Evolutionary conservation across 2,329 filamentous ascomycete genomes (phyloP), one percentile per base, ranked within the genome.

Genomic region (Aspergillus unguis): DNA sequence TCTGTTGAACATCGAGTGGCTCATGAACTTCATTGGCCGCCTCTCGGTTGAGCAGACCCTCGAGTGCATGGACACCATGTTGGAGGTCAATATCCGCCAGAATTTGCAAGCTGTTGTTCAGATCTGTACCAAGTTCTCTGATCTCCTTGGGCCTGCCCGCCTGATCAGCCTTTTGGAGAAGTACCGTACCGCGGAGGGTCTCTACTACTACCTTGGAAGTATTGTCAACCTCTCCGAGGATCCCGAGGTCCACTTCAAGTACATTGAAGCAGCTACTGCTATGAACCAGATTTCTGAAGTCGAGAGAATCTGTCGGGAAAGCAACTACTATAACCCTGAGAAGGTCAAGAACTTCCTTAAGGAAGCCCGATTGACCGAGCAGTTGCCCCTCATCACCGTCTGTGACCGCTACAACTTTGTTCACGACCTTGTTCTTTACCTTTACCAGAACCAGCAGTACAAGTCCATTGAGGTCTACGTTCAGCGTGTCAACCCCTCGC

Each of bases 331-430:
- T 75, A 92, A 96, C 71, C 82, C 91, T 0, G 91, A 96, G 74
- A 95, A 96, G 80, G 90, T 96, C 53, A 96, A 96, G 81, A 99
- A 99, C 78, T 99, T 97, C 83, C 79, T 99, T 57, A 99, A 99
- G 78, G 95, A 99, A 71, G 92, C 94, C 50, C 88, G 86, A 61
- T 80, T 99, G 41, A 85, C 87, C 2, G 94, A 99, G 73, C 92
- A 96, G 76, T 81, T 99, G 40, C 94, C 94, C 40, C 79, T 99
- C 50, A 99, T 99, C 75, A 96, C 97, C 63, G 91, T 99, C 54
- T 99, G 95, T 75, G 94, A 99, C 70, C 90, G 92, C n/a, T 96
- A 95, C 82, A 95, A 97, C 78, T 96, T 99, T 67, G 90, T 97
- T 38, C 94, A 99, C 68, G 94, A 99, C 67, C 76, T 99, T 67